These are phyloP conservation scores for Plasmodium cynomolgi DNA, from an alignment of 169 alveolate species.

Conservation along the genomic window DNA sequence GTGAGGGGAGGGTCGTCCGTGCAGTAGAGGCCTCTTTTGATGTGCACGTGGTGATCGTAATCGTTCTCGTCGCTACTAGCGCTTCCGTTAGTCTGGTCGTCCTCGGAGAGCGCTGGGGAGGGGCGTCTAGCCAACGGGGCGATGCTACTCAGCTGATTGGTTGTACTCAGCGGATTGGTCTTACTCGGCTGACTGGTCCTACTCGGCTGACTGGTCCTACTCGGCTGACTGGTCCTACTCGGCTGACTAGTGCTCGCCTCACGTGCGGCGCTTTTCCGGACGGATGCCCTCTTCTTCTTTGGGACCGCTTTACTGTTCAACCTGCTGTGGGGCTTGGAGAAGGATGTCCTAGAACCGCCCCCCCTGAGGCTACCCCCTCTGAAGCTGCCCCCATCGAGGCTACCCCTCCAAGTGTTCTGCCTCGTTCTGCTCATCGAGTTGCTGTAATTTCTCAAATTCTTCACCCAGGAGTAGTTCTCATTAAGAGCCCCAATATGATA, in stretches of 20 bases:
- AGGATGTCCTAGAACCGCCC: not conserved
- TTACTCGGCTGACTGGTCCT: not conserved
- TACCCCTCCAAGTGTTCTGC: not conserved
- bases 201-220: not conserved
- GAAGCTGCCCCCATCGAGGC: not conserved
- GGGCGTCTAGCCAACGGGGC: too few species aligned
- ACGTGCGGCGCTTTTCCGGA: not conserved
- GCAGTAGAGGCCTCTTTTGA: not conserved
- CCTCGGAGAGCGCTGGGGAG: too few species aligned
- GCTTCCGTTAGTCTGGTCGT: not conserved
- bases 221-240: not conserved
- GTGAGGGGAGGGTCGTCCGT: not conserved
- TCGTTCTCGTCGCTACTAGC: not conserved
- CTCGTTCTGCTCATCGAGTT: not conserved
- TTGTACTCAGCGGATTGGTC: too few species aligned
- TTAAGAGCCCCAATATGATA: slow-evolving; percentile 12
- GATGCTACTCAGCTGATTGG: too few species aligned
- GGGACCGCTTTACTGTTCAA: not conserved
- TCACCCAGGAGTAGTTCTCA: slow-evolving; percentile 54
- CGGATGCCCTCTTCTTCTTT: not conserved
- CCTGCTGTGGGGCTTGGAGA: not conserved
- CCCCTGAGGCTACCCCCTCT: not conserved
- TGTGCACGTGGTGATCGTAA: not conserved
- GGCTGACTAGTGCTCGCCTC: not conserved
- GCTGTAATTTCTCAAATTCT: slow-evolving; percentile 33